Base-by-base conservation (phyloP, 1,284 basidiomycete species). In the Microbotryum intermedium region DNA sequence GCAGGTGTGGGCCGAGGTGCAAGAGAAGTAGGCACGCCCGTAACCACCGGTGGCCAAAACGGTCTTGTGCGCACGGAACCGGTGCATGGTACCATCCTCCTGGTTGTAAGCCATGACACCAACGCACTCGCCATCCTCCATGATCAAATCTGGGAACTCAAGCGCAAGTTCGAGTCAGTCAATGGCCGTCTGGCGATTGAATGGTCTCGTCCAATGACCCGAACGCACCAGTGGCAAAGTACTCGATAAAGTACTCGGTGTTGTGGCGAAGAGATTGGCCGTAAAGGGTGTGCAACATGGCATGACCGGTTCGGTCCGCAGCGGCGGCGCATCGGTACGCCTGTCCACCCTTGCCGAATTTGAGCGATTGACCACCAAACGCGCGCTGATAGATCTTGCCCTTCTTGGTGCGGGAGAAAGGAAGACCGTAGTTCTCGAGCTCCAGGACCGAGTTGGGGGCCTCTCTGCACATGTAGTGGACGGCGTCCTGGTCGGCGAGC, bases 221-320 rank as follows among this genome's bases (percentile, higher is more conserved):
- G 25, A 34, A 46, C 52, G 34, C 30, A 64, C 59, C 59, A 47
- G 65, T 84, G 21, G 94, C 95, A 76, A 99, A 98, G 79, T 93
- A 99, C 77, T 99, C 95, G 77, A 99, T 97, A 81, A 99, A 98
- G 79, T 97, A 99, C 79, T 97, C 95, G 75, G 95, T 98, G 82
- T 98, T 88, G 82, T 99, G 95, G 66, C 92, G 87, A 66, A 98
- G 85, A 64, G 95, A 98, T 81, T 98, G 95, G 71, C 95, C 95
- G 61, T 72, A 72, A 61, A 99, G 88, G 20, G 93, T 95, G 82
- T 98, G 95, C 58, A 99, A 84, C 74, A 99, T 85, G 48, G 95
- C 95, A 75, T 99, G 95, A 26, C 95, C 95, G 20, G 95, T 98
- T 77, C 95, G 90, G 77, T 99, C 95, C 64, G 95, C 95, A 9